These are phyloP conservation scores for Aquilaria sinensis DNA, from an alignment of 345 rosid species.

Conservation along the genomic window DNA sequence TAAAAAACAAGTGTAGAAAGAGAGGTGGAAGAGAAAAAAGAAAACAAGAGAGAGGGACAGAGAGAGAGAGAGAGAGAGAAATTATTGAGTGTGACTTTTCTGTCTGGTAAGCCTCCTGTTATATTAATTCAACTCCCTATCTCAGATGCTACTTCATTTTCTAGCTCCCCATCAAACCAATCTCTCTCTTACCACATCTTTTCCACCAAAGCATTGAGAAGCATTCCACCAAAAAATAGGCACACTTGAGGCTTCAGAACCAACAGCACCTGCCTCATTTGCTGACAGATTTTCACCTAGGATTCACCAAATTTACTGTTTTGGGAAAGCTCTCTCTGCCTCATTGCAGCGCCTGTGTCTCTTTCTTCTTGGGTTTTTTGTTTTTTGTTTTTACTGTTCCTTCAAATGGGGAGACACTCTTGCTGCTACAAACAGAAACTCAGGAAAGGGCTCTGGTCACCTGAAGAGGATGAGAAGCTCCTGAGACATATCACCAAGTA, in stretches of 20 bases:
- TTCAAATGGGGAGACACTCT: constrained; percentile 75
- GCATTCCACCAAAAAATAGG: background rate
- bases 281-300: constrained; percentile 33
- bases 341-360: background rate
- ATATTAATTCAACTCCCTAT: constrained; percentile 43
- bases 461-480: constrained; percentile 92
- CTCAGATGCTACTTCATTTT: constrained; percentile 43
- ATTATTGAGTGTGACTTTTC: constrained; percentile 26
- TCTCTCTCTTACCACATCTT: constrained; percentile 8
- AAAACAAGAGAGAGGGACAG: background rate
- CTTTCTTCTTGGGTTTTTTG: too few relatives aligned
- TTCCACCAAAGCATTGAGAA: constrained; percentile 14
- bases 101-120: constrained; percentile 19
- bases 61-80: background rate
- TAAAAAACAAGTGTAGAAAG: background rate
- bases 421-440: constrained; percentile 92
- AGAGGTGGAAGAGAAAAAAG: background rate
- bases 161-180: constrained; percentile 17
- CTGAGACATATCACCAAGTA: constrained; percentile 68
- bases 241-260: constrained; percentile 1
- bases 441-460: constrained; percentile 92
- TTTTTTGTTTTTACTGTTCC: too few relatives aligned
- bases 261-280: constrained; percentile 14
- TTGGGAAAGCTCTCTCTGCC: constrained; percentile 15
- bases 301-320: constrained; percentile 25